Percentiles rank a stretch among this genome's conserved stretches.
Evolutionary conservation across 441 rosid species (phyloP).

Genomic region (Pelargonium fulgidum): DNA sequence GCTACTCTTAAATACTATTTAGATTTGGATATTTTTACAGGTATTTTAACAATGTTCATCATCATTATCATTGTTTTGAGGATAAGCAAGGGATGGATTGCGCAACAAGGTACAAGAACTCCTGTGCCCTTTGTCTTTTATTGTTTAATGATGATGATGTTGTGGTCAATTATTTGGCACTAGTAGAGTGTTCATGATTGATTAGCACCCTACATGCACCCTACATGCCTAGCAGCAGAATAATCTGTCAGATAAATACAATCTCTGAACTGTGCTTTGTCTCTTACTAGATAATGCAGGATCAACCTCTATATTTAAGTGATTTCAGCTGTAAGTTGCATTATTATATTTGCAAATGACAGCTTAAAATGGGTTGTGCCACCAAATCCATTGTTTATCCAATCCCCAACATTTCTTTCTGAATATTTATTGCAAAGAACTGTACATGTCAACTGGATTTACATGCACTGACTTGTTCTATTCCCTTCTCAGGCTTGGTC

Average conservation of each 20-base stretch:
- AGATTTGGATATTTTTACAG: constrained; percentile 2
- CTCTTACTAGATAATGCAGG: constrained; percentile 16
- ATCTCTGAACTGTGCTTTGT: neutral
- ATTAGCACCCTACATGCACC: constrained; percentile 21
- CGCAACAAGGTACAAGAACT: constrained; percentile 22
- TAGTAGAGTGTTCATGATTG: neutral
- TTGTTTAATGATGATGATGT: constrained; percentile 10
- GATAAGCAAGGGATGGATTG: constrained; percentile 35
- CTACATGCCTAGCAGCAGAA: constrained; percentile 20
- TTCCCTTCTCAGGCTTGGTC: neutral
- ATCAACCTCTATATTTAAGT: neutral
- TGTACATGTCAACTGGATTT: neutral
- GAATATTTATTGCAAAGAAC: neutral
- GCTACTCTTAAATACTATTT: neutral
- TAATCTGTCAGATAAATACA: constrained; percentile 7
- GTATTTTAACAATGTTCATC: constrained; percentile 12
- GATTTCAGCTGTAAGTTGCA: constrained; percentile 7
- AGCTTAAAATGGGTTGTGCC: constrained; percentile 28
- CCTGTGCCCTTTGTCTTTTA: constrained; percentile 21
- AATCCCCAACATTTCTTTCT: constrained; percentile 9
- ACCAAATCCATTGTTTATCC: constrained; percentile 28
- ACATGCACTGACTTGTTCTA: constrained; percentile 6
- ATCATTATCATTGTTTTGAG: constrained; percentile 17
- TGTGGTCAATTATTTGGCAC: constrained; percentile 13
- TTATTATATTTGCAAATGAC: constrained; percentile 16